phyloP scores from a whole-genome alignment of 345 rosid species.

The Eucalyptus regnans region DNA sequence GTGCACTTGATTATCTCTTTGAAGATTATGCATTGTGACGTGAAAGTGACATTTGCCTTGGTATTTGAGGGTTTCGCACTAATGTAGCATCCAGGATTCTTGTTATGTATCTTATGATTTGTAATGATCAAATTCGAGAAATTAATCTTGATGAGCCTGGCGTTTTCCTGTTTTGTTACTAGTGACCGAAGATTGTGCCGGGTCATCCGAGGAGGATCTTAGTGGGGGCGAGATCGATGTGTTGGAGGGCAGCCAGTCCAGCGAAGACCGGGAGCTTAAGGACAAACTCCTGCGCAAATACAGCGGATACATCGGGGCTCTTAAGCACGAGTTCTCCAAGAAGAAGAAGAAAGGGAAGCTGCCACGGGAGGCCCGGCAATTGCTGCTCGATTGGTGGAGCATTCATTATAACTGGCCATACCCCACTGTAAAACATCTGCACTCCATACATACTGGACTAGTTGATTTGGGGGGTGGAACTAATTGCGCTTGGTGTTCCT shows the following conservation, averaged over 20 bases:
- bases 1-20: neutral
- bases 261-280: constrained; percentile 26
- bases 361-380: constrained; percentile 32
- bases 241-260: neutral
- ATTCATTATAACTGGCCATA: constrained; percentile 48
- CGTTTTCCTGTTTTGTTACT: neutral
- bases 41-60: neutral
- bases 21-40: neutral
- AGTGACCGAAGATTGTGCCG: constrained; percentile 11
- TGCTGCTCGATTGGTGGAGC: constrained; percentile 46
- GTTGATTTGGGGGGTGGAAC: neutral
- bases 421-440: constrained; percentile 26
- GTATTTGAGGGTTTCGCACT: neutral
- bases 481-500: neutral
- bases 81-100: neutral
- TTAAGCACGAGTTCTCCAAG: constrained; percentile 37
- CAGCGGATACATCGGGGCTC: constrained; percentile 24
- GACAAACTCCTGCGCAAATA: constrained; percentile 29
- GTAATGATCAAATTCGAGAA: neutral
- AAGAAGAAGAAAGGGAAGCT: constrained; percentile 53
- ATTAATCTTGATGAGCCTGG: neutral
- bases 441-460: neutral
- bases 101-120: neutral
- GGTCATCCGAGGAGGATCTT: constrained; percentile 19
- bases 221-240: constrained; percentile 25